A percentile compares a stretch with the other conserved stretches of the same genome.
Evolutionary conservation across 768 basidiomycete species (phyloP).

Genomic region (Lentinula boryana): DNA sequence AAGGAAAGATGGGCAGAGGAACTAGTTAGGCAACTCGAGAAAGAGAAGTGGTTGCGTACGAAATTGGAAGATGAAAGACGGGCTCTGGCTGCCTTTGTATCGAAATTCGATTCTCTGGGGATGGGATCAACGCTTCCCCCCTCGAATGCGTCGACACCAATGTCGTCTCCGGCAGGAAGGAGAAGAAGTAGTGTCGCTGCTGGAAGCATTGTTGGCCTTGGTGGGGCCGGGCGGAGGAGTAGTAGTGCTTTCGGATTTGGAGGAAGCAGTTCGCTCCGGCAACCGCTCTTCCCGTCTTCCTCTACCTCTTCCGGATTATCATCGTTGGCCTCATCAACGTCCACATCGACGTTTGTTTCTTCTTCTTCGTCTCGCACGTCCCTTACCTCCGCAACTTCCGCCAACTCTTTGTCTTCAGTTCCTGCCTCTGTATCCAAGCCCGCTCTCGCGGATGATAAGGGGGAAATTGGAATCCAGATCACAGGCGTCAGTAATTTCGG

Average conservation of each 20-base stretch:
- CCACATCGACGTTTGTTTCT: neutral
- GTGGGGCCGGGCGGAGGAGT: neutral
- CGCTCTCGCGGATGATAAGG: constrained; percentile 15
- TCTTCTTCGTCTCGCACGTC: neutral
- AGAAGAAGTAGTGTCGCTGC: neutral
- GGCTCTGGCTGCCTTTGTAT: constrained; percentile 75
- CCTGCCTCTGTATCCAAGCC: constrained; percentile 24
- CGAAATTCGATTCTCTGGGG: constrained; percentile 74
- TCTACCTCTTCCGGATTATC: neutral
- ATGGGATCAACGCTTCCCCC: constrained; percentile 28
- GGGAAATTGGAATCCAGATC: constrained; percentile 11
- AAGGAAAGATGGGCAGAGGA: constrained; percentile 71
- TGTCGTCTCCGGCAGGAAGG: constrained; percentile 30
- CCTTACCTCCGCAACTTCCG: neutral
- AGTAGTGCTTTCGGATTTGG: constrained; percentile 2
- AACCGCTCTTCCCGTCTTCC: neutral
- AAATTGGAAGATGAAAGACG: constrained; percentile 75
- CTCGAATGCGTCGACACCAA: constrained; percentile 40
- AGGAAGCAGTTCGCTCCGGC: neutral
- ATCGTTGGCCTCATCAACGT: neutral
- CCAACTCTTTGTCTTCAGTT: constrained; percentile 17
- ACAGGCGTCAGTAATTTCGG: neutral
- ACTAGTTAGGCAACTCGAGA: constrained; percentile 69
- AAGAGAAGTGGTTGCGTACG: constrained; percentile 63
- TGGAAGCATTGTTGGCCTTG: neutral